Percentiles rank a stretch among this genome's conserved stretches.
phyloP scores from a whole-genome alignment of 805 yeast species.

The Candida ortonii region DNA sequence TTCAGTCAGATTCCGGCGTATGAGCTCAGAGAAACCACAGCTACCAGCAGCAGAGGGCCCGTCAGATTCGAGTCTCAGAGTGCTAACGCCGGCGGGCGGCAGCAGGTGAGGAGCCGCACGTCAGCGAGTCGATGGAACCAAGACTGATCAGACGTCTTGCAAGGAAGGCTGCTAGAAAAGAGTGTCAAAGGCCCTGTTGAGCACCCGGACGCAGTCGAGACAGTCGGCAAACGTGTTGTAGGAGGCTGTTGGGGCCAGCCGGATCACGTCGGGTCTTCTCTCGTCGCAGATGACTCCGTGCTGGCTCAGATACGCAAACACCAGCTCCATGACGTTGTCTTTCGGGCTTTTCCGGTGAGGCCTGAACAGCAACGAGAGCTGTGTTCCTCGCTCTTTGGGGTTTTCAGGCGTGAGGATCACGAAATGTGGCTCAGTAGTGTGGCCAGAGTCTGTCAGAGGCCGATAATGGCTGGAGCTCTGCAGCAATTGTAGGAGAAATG shows the following conservation, averaged over 20 bases:
- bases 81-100: too few relatives aligned
- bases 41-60: too few relatives aligned
- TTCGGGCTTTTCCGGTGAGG: slow-evolving; percentile 39
- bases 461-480: slow-evolving; percentile 45
- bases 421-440: slow-evolving; percentile 40
- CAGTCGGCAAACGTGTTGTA: slow-evolving; percentile 77
- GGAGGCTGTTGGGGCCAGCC: slow-evolving; percentile 84
- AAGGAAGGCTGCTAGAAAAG: too few relatives aligned
- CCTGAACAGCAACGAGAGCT: slow-evolving; percentile 69
- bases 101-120: slow-evolving; percentile 8
- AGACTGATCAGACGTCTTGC: too few relatives aligned
- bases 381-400: slow-evolving; percentile 68
- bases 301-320: slow-evolving; percentile 47
- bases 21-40: too few relatives aligned
- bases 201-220: slow-evolving; percentile 38
- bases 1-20: too few relatives aligned
- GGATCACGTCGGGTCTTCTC: slow-evolving; percentile 83
- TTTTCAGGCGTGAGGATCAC: slow-evolving; percentile 72
- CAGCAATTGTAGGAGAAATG: slow-evolving; percentile 50
- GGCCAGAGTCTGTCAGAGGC: slow-evolving; percentile 23
- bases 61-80: too few relatives aligned
- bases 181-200: slow-evolving; percentile 44
- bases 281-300: slow-evolving; percentile 81
- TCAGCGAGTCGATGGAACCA: slow-evolving; percentile 4
- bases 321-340: slow-evolving; percentile 58